Conservation (phyloP, 345 rosid species). For the Bretschneidera sinensis region DNA sequence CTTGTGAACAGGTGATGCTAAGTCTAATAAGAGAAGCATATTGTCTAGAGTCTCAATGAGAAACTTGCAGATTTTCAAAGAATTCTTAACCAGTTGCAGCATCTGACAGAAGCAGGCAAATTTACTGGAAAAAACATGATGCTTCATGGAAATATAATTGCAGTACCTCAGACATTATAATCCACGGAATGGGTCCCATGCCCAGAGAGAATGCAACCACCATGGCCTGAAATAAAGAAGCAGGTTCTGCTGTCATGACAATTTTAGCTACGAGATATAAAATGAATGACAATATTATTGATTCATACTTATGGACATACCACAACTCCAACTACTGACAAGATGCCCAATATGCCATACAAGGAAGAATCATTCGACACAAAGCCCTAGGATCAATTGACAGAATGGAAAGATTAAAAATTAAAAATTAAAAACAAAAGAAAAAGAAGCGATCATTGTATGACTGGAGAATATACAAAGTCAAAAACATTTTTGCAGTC, state of each 20-base stretch:
- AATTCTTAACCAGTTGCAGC: background rate
- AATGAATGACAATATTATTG: conserved; percentile 5
- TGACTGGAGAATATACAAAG: background rate
- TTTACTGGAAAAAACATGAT: background rate
- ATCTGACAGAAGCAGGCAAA: background rate
- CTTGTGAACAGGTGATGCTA: too few relatives aligned
- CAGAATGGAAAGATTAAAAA: conserved; percentile 1
- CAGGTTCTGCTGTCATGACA: conserved; percentile 9
- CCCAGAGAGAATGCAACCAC: conserved; percentile 79
- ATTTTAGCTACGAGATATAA: conserved; percentile 1
- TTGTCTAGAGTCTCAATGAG: too few relatives aligned
- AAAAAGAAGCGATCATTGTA: background rate
- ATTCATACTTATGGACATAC: conserved; percentile 45
- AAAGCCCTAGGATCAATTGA: conserved; percentile 41
- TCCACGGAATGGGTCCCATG: conserved; percentile 96
- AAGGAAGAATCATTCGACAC: conserved; percentile 50
- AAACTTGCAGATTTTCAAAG: too few relatives aligned
- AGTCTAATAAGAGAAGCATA: too few relatives aligned
- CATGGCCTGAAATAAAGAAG: conserved; percentile 53
- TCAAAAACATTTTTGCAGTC: too few relatives aligned
- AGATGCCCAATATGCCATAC: conserved; percentile 52
- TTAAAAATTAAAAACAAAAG: background rate
- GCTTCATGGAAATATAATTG: background rate
- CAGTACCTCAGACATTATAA: conserved; percentile 96
- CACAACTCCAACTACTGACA: conserved; percentile 89